Percentiles rank a stretch among this genome's conserved stretches.
These are phyloP conservation scores for Heterobasidion annosum DNA, from an alignment of 1,284 basidiomycete species.

Conservation along the genomic window DNA sequence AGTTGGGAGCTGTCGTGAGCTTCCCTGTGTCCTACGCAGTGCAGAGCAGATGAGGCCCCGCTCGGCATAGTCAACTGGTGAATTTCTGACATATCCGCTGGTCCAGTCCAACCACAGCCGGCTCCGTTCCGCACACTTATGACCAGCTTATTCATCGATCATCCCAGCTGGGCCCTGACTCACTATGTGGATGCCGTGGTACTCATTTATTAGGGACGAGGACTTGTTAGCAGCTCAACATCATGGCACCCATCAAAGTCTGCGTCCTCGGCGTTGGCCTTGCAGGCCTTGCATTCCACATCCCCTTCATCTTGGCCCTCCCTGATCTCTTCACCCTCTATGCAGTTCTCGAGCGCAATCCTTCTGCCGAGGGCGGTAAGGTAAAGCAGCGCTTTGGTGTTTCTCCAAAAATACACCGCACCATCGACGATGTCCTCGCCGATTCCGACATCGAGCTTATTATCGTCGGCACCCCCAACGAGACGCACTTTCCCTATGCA, in stretches of 20 bases:
- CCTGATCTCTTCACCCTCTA: conserved; percentile 66
- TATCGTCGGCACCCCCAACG: conserved; percentile 72
- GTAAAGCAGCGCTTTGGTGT: conserved; percentile 54
- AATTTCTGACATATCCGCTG: too few species aligned
- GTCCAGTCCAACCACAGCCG: too few species aligned
- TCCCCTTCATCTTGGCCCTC: conserved; percentile 71
- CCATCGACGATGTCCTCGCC: conserved; percentile 44
- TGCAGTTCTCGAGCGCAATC: conserved; percentile 59
- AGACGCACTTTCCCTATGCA: conserved; percentile 70
- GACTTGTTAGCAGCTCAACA: too few species aligned
- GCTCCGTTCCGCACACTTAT: too few species aligned
- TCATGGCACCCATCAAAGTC: conserved; percentile 44
- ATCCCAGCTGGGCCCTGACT: too few species aligned
- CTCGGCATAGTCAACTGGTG: too few species aligned
- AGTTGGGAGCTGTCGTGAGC: too few species aligned
- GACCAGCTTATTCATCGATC: too few species aligned
- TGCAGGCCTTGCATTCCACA: conserved; percentile 69
- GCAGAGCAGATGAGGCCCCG: too few species aligned
- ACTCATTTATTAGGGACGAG: too few species aligned
- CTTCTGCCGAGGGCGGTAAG: conserved; percentile 48
- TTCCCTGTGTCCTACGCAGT: too few species aligned
- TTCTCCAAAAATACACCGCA: conserved; percentile 44
- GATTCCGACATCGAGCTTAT: conserved; percentile 60
- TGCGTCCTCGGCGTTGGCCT: conserved; percentile 73
- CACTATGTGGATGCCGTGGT: too few species aligned